A percentile compares a stretch with the other conserved stretches of the same genome.
phyloP scores from a whole-genome alignment of 106 monocot species.

The Dioscorea dumetorum region DNA sequence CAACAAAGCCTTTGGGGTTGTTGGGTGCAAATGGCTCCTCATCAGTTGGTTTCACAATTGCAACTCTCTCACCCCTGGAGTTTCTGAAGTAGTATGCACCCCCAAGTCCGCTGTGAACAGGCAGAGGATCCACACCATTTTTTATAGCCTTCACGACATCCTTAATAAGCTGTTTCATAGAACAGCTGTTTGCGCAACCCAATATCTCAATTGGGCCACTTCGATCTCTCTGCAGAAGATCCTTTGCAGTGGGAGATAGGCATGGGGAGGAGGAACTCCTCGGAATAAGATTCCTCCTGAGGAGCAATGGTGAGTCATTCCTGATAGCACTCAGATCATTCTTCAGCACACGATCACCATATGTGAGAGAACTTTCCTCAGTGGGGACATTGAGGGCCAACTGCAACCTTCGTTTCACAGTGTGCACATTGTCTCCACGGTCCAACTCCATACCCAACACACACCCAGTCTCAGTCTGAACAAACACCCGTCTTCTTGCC shows the following conservation, averaged over 20 bases:
- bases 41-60: constrained; percentile 29
- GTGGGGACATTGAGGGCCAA: constrained; percentile 20
- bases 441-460: constrained; percentile 27
- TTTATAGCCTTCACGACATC: constrained; percentile 21
- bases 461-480: constrained; percentile 44
- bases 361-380: constrained; percentile 23
- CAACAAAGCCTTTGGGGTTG: constrained; percentile 24
- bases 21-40: constrained; percentile 30
- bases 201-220: constrained; percentile 16
- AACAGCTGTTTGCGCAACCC: constrained; percentile 10
- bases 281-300: constrained; percentile 9
- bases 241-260: constrained; percentile 20
- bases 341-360: constrained; percentile 20
- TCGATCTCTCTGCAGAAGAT: constrained; percentile 15
- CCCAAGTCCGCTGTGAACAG: constrained; percentile 15
- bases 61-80: constrained; percentile 10
- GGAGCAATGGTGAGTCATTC: constrained; percentile 20
- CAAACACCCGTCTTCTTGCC: constrained; percentile 49
- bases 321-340: constrained; percentile 15
- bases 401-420: constrained; percentile 22
- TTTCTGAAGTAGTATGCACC: constrained; percentile 30
- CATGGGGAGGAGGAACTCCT: constrained; percentile 21
- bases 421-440: constrained; percentile 25
- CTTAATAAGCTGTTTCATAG: constrained; percentile 11
- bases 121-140: constrained; percentile 12